Conservation (phyloP, 208 protist species). For the Leishmania turanica region DNA sequence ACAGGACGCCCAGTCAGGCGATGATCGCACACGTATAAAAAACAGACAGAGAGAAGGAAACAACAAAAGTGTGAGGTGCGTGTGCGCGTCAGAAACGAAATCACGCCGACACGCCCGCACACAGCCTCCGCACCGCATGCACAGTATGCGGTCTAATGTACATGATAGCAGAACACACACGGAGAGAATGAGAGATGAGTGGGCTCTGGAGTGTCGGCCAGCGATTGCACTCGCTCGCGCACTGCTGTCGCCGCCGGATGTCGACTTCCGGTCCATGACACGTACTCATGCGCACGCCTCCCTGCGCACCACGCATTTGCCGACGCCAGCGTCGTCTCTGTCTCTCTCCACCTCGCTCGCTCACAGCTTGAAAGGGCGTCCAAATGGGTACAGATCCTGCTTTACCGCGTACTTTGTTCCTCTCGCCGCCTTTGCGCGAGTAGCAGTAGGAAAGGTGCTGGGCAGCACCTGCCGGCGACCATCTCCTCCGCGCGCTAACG, state of each 20-base stretch:
- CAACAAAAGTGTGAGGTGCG: background rate
- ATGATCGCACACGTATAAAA: background rate
- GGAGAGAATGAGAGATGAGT: background rate
- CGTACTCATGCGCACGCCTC: background rate
- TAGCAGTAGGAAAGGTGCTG: background rate
- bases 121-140: background rate
- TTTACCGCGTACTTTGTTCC: background rate
- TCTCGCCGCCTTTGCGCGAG: background rate
- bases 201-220: background rate
- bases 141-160: background rate
- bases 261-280: background rate
- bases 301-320: background rate
- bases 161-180: background rate
- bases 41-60: background rate
- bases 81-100: background rate
- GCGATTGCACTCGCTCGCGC: background rate
- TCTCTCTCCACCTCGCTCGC: background rate
- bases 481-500: background rate
- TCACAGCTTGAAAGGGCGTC: slow-evolving; percentile 29
- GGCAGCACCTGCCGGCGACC: background rate
- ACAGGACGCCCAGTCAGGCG: background rate
- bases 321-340: background rate
- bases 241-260: background rate
- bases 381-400: slow-evolving; percentile 1
- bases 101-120: background rate